Percentiles rank a stretch among this genome's conserved stretches.
phyloP scores from a whole-genome alignment of 345 rosid species.

The Citrus trifoliata region DNA sequence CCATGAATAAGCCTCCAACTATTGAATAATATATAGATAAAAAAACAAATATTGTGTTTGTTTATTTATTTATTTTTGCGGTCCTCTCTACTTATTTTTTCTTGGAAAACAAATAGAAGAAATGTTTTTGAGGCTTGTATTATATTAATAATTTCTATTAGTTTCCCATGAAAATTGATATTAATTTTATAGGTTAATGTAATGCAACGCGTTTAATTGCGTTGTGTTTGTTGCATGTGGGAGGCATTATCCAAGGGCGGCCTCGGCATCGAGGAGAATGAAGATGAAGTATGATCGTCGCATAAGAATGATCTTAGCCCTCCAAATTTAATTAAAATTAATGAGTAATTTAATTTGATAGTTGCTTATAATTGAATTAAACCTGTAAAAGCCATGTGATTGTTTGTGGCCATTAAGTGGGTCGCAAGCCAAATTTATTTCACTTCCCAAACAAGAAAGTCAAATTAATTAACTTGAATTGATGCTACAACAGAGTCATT shows the following conservation, averaged over 20 bases:
- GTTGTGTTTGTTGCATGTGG: not conserved
- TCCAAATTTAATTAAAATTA: slow-evolving; percentile 17
- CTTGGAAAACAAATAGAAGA: slow-evolving; percentile 5
- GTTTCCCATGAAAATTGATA: slow-evolving; percentile 1
- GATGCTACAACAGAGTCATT: not conserved
- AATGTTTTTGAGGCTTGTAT: not conserved
- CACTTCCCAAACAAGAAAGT: slow-evolving; percentile 1
- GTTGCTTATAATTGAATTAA: not conserved
- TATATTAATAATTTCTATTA: too few relatives aligned
- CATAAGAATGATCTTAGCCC: slow-evolving; percentile 22
- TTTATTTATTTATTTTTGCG: too few relatives aligned
- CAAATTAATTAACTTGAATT: not conserved
- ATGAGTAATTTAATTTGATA: not conserved
- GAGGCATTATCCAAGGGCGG: slow-evolving; percentile 13
- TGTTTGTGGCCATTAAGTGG: not conserved
- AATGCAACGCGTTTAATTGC: not conserved
- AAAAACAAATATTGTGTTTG: too few relatives aligned
- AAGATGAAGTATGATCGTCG: not conserved
- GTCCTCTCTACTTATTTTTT: not conserved
- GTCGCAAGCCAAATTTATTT: not conserved
- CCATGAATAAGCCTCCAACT: too few relatives aligned
- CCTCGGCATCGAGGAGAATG: not conserved
- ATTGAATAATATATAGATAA: too few relatives aligned
- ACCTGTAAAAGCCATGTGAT: not conserved
- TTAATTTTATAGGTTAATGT: not conserved